Evolutionary conservation across 257 asterid species (phyloP).

Genomic region (Solanum ossicruentum): DNA sequence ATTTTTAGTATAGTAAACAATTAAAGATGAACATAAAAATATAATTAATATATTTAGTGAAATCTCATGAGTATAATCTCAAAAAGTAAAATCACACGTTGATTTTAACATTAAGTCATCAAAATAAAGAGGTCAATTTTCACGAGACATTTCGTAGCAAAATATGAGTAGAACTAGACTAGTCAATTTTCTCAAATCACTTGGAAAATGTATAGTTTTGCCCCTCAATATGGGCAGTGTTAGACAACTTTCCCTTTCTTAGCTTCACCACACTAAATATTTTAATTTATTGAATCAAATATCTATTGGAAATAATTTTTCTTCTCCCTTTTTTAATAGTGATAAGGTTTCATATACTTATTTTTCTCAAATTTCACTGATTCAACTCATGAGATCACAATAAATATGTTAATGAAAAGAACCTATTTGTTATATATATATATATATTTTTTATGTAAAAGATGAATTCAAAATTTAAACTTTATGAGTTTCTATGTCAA

Average conservation of each 20-base stretch:
- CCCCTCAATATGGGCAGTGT: not conserved
- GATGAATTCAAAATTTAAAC: not conserved
- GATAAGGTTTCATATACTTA: not conserved
- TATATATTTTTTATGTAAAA: not conserved
- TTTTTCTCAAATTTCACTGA: too few species aligned
- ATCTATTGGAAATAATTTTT: not conserved
- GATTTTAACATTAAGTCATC: too few species aligned
- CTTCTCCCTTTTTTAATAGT: too few species aligned
- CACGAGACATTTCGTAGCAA: not conserved
- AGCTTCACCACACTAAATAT: not conserved
- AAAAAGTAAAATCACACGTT: too few species aligned
- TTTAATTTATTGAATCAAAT: too few species aligned
- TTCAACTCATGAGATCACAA: not conserved
- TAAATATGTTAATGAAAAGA: not conserved
- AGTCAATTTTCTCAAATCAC: not conserved
- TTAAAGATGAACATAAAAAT: rapidly evolving
- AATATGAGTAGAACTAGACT: not conserved
- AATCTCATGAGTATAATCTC: too few species aligned
- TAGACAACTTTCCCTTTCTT: not conserved
- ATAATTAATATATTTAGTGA: too few species aligned
- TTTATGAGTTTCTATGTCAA: not conserved
- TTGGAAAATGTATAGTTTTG: not conserved
- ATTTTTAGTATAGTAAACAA: too few species aligned
- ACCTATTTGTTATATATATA: not conserved
- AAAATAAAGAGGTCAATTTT: too few species aligned